A percentile compares a stretch with the other conserved stretches of the same genome.
Evolutionary conservation across 192 early-diverging fungal genomes (phyloP).

Genomic region (Diversispora epigaea): DNA sequence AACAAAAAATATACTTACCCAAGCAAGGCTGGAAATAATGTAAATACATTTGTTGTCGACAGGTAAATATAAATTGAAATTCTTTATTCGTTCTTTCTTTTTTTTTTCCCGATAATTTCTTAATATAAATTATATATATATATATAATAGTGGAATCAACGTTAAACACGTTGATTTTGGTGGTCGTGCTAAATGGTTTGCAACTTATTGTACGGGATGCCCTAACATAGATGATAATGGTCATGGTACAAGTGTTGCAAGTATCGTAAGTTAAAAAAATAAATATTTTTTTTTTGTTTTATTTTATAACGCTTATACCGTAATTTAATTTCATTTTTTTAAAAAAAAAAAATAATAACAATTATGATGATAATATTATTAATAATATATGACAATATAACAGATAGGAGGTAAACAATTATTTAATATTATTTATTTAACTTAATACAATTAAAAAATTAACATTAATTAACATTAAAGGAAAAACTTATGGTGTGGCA

Average conservation of each 20-base stretch:
- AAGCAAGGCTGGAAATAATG: constrained; percentile 55
- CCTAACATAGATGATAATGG: constrained; percentile 45
- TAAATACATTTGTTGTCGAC: constrained; percentile 67
- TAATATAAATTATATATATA: not conserved
- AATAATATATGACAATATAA: too few species aligned
- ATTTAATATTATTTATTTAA: not conserved
- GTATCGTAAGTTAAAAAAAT: not conserved
- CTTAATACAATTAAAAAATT: not conserved
- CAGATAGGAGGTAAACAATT: not conserved
- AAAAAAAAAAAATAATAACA: too few species aligned
- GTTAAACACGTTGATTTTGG: constrained; percentile 67
- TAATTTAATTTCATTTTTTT: too few species aligned
- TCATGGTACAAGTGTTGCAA: not conserved
- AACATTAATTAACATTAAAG: constrained; percentile 50
- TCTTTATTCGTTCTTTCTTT: not conserved
- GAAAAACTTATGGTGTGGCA: constrained; percentile 55
- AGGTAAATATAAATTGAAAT: constrained; percentile 45
- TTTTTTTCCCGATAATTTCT: not conserved
- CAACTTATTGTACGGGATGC: constrained; percentile 52
- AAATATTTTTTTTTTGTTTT: not conserved
- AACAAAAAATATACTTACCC: constrained; percentile 54
- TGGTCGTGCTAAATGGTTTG: constrained; percentile 69
- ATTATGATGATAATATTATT: too few species aligned
- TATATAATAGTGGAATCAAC: constrained; percentile 53
- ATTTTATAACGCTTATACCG: constrained; percentile 73